phyloP scores from a whole-genome alignment of 1,284 basidiomycete genomes.

The Abortiporus biennis region DNA sequence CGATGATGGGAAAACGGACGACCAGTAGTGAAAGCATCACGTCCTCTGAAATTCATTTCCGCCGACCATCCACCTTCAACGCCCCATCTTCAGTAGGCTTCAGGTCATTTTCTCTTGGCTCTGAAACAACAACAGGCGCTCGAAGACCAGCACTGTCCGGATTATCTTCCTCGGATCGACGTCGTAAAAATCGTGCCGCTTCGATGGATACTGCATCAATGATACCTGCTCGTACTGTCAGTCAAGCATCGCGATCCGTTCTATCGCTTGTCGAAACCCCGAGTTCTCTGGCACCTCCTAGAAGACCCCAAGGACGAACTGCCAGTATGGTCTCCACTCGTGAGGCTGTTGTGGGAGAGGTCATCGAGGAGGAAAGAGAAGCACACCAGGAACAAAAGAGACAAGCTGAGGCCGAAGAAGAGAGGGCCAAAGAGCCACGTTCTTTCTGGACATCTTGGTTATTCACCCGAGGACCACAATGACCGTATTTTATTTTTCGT shows the following conservation, averaged over 20 bases:
- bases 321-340: conserved; percentile 35
- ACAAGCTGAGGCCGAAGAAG: conserved; percentile 48
- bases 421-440: conserved; percentile 36
- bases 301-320: conserved; percentile 6
- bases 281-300: conserved; percentile 1
- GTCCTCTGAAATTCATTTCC: conserved; percentile 8
- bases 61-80: conserved; percentile 16
- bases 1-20: conserved; percentile 10
- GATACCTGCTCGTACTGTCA: conserved; percentile 29
- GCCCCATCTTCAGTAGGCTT: conserved; percentile 13
- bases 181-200: conserved; percentile 20
- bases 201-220: conserved; percentile 32
- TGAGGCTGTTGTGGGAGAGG: conserved; percentile 58
- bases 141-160: conserved; percentile 20
- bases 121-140: conserved; percentile 11
- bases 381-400: conserved; percentile 46
- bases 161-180: conserved; percentile 30
- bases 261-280: conserved; percentile 32
- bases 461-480: conserved; percentile 34
- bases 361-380: conserved; percentile 58
- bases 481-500: not conserved
- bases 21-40: conserved; percentile 8
- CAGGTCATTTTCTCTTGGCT: conserved; percentile 21
- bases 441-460: conserved; percentile 62
- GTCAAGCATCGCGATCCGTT: conserved; percentile 25